Base-by-base conservation (phyloP, 2,329 filamentous ascomycete species). In the Penicillium janthinellum region DNA sequence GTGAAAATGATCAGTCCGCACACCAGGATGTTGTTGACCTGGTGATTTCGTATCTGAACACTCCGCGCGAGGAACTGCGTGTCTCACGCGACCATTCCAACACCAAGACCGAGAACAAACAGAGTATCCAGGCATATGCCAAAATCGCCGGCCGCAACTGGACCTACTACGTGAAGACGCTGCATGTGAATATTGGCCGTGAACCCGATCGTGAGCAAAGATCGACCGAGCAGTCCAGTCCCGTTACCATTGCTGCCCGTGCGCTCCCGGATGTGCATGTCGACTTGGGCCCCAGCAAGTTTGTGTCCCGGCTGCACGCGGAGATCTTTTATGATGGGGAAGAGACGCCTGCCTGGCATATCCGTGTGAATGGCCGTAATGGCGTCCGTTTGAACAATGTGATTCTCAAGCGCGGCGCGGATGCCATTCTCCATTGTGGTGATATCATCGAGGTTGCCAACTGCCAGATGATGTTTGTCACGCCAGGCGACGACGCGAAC, bases 391-490 rank as follows among this genome's bases (percentile, higher is more conserved):
- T 98, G 22, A 91, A 99, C 74, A 91, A 91, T 61, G 78, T 79
- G 53, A 81, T 85, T 20, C 79, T 96, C 57, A 90, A 90, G 70
- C 83, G 88, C 54, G 89, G 89, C 12, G 79, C 84, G 41, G 83
- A 86, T 38, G 84, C 86, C 37, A 79, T 86, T 34, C 83, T 99
- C 28, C 86, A 87, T 44, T 96, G 93, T 69, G 95, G 95, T 59
- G 89, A 94, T 73, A 91, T 98, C 45, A 88, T 99, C 59, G 92
- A 96, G 71, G 91, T 98, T 71, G 90, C 90, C 68, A 91, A 91
- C 55, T 90, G 95, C 0, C 94, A 99, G 79, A 99, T 99, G 95
- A 94, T 98, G 83, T 99, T 99, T 76, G 91, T 97, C 50, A 86
- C 96, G n/a, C 94, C 95, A 0, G 87, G 86, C 25, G 88, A 90